Evolutionary conservation across 2,329 filamentous ascomycete species (phyloP), one percentile per base, ranked within the genome.

Genomic region (Leptographium lundbergii): DNA sequence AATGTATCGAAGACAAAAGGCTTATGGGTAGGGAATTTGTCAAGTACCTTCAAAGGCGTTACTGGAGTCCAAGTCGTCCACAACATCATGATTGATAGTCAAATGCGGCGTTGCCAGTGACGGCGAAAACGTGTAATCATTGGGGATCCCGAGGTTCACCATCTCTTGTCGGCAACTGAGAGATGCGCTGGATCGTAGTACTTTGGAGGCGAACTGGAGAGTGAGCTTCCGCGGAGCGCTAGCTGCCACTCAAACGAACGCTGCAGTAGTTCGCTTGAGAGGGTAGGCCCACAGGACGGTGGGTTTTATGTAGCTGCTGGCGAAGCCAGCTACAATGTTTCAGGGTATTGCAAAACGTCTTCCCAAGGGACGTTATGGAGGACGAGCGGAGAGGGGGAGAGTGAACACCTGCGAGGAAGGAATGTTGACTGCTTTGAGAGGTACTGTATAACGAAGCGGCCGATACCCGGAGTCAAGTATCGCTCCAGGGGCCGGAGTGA

Each of bases 211-310:
- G 24, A 27, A 51, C 22, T 53, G 60, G 29, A 54, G 11, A 48
- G 51, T 27, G 34, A 32, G 66, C 78, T 79, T 83, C 81, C 81
- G 86, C 87, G 88, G 88, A 94, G 90, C 91, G 89, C 90, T 91
- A 88, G 90, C 91, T 95, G 85, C 88, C 85, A 81, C 89, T 84
- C 89, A 95, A 90, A 92, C 89, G 89, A 91, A 91, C 87, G 83
- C 87, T 90, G 87, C 84, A 84, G 86, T 14, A 81, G 88, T 88
- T 81, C 88, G 90, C 82, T 85, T 88, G 89, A 91, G 89, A 91
- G 88, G 94, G 89, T 91, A 94, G 90, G 89, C 90, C 89, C 90
- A 94, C 87, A 84, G 81, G 80, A 81, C 74, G 78, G 81, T 79
- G 77, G 77, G 75, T 73, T 73, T 74, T 68, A 67, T 69, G 74